These are phyloP conservation scores for Proliferodiscus dingleyae DNA, from an alignment of 2,329 filamentous ascomycete genomes.

Conservation along the genomic window DNA sequence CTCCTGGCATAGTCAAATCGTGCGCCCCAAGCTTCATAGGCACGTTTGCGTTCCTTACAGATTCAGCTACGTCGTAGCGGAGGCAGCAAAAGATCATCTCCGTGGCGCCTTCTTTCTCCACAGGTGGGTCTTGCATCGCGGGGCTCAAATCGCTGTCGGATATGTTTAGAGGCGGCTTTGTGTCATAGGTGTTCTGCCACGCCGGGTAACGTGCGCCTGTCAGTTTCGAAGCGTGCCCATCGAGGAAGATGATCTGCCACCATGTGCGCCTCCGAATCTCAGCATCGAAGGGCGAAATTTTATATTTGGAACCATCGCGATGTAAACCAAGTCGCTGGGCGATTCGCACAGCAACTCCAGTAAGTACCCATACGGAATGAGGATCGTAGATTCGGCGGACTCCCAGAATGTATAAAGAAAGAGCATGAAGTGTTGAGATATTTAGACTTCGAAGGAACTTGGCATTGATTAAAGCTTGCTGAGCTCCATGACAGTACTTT, in stretches of 20 bases:
- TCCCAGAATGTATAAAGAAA: constrained; percentile 56
- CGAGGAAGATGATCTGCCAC: constrained; percentile 58
- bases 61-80: constrained; percentile 32
- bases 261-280: constrained; percentile 59
- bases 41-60: constrained; percentile 15
- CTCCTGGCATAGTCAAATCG: background rate
- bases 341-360: constrained; percentile 43
- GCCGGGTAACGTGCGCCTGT: constrained; percentile 43
- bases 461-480: constrained; percentile 64
- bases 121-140: constrained; percentile 36
- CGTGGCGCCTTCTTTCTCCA: constrained; percentile 39
- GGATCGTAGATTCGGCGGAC: constrained; percentile 36
- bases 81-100: constrained; percentile 42
- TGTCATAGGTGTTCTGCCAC: constrained; percentile 41
- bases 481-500: constrained; percentile 54
- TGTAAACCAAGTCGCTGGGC: constrained; percentile 46
- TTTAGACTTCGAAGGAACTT: constrained; percentile 63
- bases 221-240: constrained; percentile 52
- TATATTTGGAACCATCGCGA: constrained; percentile 35
- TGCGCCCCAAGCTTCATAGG: background rate
- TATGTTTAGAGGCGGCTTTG: constrained; percentile 47
- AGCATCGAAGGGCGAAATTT: constrained; percentile 46
- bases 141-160: constrained; percentile 49
- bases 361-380: constrained; percentile 45
- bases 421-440: constrained; percentile 61